Evolutionary conservation across 495 filamentous ascomycete genomes (phyloP).

Genomic region (Letharia lupina): DNA sequence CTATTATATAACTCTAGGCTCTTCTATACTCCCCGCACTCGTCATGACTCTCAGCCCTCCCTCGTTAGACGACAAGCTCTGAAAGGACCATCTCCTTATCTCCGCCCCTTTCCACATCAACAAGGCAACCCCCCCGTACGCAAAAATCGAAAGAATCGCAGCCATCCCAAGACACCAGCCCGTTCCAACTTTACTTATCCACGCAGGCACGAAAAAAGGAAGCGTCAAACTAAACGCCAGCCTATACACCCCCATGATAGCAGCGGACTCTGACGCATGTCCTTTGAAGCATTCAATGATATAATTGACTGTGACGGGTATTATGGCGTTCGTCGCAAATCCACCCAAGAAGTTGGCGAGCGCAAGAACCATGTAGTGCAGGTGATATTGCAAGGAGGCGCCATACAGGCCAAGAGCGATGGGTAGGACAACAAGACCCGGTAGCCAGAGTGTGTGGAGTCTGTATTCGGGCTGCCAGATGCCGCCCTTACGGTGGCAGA

Average conservation of each 20-base stretch:
- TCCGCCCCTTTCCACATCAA: slow-evolving; percentile 30
- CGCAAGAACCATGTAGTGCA: slow-evolving; percentile 42
- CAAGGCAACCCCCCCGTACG: slow-evolving; percentile 30
- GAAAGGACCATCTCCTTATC: neutral
- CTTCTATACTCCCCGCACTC: too few relatives aligned
- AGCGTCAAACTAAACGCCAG: slow-evolving; percentile 38
- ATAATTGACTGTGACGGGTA: slow-evolving; percentile 34
- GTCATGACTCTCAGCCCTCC: slow-evolving; percentile 3
- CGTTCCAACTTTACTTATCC: slow-evolving; percentile 36
- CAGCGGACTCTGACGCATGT: slow-evolving; percentile 37
- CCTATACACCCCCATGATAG: slow-evolving; percentile 37
- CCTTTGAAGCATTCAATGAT: slow-evolving; percentile 40
- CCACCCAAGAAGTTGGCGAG: slow-evolving; percentile 35
- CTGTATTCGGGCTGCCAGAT: slow-evolving; percentile 43
- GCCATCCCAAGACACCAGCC: slow-evolving; percentile 33
- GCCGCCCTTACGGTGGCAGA: slow-evolving; percentile 34
- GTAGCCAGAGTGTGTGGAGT: neutral
- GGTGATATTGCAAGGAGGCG: slow-evolving; percentile 38
- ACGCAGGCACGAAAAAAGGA: slow-evolving; percentile 41
- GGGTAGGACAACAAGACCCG: slow-evolving; percentile 34
- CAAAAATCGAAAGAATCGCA: slow-evolving; percentile 38
- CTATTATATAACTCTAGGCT: too few relatives aligned
- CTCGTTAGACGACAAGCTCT: slow-evolving; percentile 10
- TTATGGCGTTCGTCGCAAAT: slow-evolving; percentile 30
- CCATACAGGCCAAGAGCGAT: slow-evolving; percentile 45